Evolutionary conservation across 2,329 filamentous ascomycete species (phyloP), one percentile per base, ranked within the genome.

Genomic region (Ophiobolus disseminans): DNA sequence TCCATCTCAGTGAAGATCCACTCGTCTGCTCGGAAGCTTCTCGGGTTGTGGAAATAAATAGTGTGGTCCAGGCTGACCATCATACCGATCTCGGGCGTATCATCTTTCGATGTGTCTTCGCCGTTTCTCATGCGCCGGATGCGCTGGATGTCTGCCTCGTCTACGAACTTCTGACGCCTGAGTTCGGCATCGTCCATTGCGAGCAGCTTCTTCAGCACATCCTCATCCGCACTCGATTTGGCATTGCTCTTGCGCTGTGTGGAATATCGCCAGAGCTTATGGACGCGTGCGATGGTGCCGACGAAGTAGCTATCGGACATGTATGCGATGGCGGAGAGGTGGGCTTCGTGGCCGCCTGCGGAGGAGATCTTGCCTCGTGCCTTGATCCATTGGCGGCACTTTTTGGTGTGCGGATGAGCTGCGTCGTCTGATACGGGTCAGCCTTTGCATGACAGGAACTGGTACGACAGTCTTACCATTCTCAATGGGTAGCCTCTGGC

Each of bases 291-390:
- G 6, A 97, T 85, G 2, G 92, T 97, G 30, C 90, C 92, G 72
- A 97, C 92, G 75, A 99, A 97, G 76, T 90, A 94, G 68, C 84
- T 89, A 75, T 97, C 93, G 20, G 87, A 90, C 78, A 97, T 89
- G 77, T 97, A 99, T 19, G 93, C 93, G 53, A 99, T 80, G 7
- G 94, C 94, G 28, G 84, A 88, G 26, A 97, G 79, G 69, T 97
- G 92, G 9, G 91, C 90, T 63, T 88, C 83, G 56, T 87, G 84
- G 1, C 91, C 90, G 16, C 90, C 90, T 3, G 79, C 79, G 1
- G 82, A 80, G 32, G 86, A 88, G 63, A 97, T 94, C 48, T 74
- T 80, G 23, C 91, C 91, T 40, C 86, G 78, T 8, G 88, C 86
- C 43, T 87, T 86, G 56, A 91, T 81, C 90, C 91, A 93, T 69